Base-by-base conservation (phyloP, 768 basidiomycete genomes). In the Lyophyllum semitale region DNA sequence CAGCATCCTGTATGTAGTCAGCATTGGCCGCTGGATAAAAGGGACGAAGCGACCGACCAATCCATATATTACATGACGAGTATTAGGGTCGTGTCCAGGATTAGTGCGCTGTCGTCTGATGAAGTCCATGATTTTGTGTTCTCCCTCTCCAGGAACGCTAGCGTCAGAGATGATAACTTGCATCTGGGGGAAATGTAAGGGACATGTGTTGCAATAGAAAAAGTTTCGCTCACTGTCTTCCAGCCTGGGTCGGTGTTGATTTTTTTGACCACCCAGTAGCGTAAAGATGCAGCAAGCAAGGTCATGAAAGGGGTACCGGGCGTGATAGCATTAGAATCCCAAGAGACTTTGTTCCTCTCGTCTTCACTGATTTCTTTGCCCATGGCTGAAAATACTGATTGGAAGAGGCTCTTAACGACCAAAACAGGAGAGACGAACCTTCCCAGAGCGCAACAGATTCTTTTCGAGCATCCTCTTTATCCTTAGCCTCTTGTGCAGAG, bases 101-200 rank as follows among this genome's bases (percentile, higher is more conserved):
- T 95, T 91, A 48, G 82, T 78, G 48, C 97, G 83, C 64, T 97
- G 95, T 30, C 95, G 81, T 52, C 97, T 81, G 60, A 99, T 96
- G 69, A 84, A 98, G 69, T 98, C 97, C 95, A 99, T 98, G 59
- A 99, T 98, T 77, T 99, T 99, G 72, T 99, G 97, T 69, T 99
- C 97, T 68, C 97, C 97, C 73, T 99, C 97, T 62, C 97, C 97
- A 1, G 97, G 96, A 12, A 98, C 97, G 52, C 90, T 87, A 1
- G 97, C 93, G 62, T 99, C 97, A 5, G 97, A 99, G 52, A 99
- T 93, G 60, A 98, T 87, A 48, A 99, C 90, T 80, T 98, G 86
- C 37, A 99, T 81, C 95, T 95, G 51, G 13, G 37, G 41, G 44
- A 26, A n/a, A 33, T 55, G 51, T 25, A 53, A 48, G 37, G 41